A percentile compares a stretch with the other conserved stretches of the same genome.
Evolutionary conservation across 2,329 filamentous ascomycete genomes (phyloP).

Genomic region (Aspergillus brunneoviolaceus): DNA sequence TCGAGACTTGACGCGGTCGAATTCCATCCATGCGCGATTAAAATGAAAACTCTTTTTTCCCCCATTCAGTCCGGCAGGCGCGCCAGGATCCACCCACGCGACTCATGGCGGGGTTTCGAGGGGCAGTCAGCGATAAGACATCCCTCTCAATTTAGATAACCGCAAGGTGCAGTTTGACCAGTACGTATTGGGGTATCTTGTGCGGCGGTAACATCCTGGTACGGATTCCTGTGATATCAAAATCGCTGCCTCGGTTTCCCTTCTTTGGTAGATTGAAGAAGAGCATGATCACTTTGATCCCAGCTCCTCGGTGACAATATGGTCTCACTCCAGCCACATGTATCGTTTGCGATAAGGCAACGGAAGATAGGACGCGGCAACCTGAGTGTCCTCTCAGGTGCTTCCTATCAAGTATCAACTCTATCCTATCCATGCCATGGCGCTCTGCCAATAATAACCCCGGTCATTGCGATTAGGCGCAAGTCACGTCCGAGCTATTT

Average conservation of each 20-base stretch:
- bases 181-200: constrained; percentile 5
- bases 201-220: background rate
- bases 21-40: constrained; percentile 6
- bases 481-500: constrained; percentile 16
- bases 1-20: background rate
- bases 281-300: background rate
- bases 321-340: background rate
- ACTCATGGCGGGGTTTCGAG: constrained; percentile 25
- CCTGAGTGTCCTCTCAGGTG: background rate
- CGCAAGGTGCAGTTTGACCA: constrained; percentile 9
- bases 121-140: constrained; percentile 22
- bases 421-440: constrained; percentile 4
- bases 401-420: constrained; percentile 1
- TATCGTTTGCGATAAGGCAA: background rate
- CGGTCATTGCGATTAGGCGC: constrained; percentile 14
- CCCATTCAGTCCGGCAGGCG: constrained; percentile 20
- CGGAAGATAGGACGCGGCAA: background rate
- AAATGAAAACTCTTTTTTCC: background rate
- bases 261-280: background rate
- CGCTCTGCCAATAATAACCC: constrained; percentile 13
- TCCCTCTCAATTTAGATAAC: constrained; percentile 18
- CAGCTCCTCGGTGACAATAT: background rate
- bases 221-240: background rate
- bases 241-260: background rate
- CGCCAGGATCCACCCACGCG: constrained; percentile 24